These are phyloP conservation scores for Cercospora citrullina DNA, from an alignment of 2,329 filamentous ascomycete species.

Conservation along the genomic window DNA sequence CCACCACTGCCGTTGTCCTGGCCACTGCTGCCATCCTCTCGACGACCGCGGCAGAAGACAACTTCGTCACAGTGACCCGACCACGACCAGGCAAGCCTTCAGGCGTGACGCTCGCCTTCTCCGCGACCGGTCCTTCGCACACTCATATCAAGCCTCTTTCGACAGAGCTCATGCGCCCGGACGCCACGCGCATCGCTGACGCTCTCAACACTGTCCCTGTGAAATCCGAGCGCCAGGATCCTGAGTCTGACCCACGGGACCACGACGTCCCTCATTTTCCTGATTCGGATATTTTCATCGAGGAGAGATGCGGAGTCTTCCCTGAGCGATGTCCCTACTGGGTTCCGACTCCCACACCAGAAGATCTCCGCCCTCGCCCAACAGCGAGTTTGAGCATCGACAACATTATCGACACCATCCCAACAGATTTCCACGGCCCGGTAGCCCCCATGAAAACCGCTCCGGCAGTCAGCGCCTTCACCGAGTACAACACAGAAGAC, in stretches of 20 bases:
- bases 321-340: neutral
- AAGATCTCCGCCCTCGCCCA: neutral
- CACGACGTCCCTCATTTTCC: neutral
- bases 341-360: neutral
- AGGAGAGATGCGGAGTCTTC: neutral
- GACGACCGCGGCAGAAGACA: neutral
- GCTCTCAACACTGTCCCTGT: neutral
- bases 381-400: neutral
- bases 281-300: neutral
- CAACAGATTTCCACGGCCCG: neutral
- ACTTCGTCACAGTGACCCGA: neutral
- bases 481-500: neutral
- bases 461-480: neutral
- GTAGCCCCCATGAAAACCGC: neutral
- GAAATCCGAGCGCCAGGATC: neutral
- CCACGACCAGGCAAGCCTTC: neutral
- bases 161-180: neutral
- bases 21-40: neutral
- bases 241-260: neutral
- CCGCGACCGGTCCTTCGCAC: neutral
- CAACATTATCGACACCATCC: neutral
- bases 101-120: neutral
- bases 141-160: neutral
- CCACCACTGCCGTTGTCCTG: neutral
- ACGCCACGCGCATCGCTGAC: neutral